Conservation (phyloP, 2,329 filamentous ascomycete genomes). For the Penicillium sp. region DNA sequence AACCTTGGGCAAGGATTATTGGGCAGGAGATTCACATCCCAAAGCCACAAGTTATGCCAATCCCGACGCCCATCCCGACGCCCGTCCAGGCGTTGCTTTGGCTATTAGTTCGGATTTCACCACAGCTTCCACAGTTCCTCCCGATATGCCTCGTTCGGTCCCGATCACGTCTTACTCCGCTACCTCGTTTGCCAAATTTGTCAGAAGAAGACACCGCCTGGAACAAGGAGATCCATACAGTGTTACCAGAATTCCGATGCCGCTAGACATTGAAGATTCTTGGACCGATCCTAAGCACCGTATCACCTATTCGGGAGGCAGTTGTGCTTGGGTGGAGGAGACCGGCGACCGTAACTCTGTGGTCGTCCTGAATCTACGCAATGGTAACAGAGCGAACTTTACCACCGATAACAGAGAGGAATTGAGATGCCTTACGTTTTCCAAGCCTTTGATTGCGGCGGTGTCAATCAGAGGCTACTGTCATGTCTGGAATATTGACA, state of each 20-base stretch:
- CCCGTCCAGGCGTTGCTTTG: too few relatives aligned
- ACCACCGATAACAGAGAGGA: slow-evolving; percentile 17
- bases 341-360: background rate
- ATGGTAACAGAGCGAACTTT: background rate
- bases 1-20: slow-evolving; percentile 12
- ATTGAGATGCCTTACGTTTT: slow-evolving; percentile 7
- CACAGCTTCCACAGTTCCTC: background rate
- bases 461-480: slow-evolving; percentile 22
- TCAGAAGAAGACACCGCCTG: slow-evolving; percentile 25
- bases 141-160: too few relatives aligned
- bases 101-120: too few relatives aligned
- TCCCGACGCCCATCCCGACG: too few relatives aligned
- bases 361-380: slow-evolving; percentile 3
- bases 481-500: slow-evolving; percentile 32
- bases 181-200: slow-evolving; percentile 3
- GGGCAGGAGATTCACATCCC: background rate
- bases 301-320: slow-evolving; percentile 6
- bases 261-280: background rate
- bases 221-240: slow-evolving; percentile 26
- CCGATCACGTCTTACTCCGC: background rate
- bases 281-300: too few relatives aligned
- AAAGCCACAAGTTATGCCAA: too few relatives aligned
- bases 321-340: slow-evolving; percentile 13
- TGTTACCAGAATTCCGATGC: background rate
- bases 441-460: slow-evolving; percentile 5